Base-by-base conservation (phyloP, 208 protist genomes). In the Trypanosomatidae sp. region DNA sequence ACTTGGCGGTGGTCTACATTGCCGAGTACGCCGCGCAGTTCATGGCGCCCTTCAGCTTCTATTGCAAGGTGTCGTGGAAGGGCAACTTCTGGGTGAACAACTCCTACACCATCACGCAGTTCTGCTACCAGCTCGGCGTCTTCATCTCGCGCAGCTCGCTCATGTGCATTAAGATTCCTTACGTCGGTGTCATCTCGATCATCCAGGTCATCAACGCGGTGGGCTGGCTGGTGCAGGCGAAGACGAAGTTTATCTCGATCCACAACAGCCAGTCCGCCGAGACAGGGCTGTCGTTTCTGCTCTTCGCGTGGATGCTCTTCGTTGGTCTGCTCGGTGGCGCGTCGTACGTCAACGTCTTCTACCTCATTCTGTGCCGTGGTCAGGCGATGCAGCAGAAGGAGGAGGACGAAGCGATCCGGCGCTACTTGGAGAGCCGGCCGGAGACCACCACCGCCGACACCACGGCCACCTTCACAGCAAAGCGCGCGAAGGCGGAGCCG, bases 261-360 rank as follows among this genome's bases (percentile, higher is more conserved):
- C n/a, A n/a, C n/a, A n/a, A n/a, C n/a, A n/a, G n/a, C n/a, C n/a
- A n/a, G n/a, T n/a, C n/a, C n/a, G n/a, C n/a, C n/a, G n/a, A n/a
- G n/a, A n/a, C n/a, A n/a, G n/a, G n/a, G n/a, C 71, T 94, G 43
- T 79, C 88, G 47, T 97, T 92, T 71, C 28, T 90, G 4, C 78
- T 94, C 13, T 97, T 97, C 65, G 80, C 69, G 25, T 91, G 88
- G 81, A 97, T 98, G 94, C 30, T 98, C n/a, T 97, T 92, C 60
- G 90, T 97, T 41, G 95, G 95, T 28, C 75, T 98, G 12, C 66
- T 98, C 25, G 93, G 95, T 50, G 95, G 95, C 44, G 89, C 91
- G 8, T 95, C 88, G 10, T 98, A 98, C 77, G 95, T 98, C 15
- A 98, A 98, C 76, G 81, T 91, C 22, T 97, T 98, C 56, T 97